A percentile compares a stretch with the other conserved stretches of the same genome.
phyloP scores from a whole-genome alignment of 108 stramenopile genomes.

The Nitzschia sp. region DNA sequence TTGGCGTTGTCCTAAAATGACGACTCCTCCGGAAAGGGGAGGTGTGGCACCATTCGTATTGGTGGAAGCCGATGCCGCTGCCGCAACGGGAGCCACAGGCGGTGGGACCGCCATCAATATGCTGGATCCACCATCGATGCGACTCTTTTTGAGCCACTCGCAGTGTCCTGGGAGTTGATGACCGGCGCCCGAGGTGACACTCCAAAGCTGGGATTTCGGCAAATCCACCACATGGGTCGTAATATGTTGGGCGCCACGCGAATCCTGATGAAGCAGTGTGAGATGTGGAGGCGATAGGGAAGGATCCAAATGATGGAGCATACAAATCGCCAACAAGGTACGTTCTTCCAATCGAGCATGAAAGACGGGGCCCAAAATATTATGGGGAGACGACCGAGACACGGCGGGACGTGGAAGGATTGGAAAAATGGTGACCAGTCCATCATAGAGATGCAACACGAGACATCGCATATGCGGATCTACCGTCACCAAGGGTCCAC shows the following conservation, averaged over 20 bases:
- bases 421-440: conserved; percentile 67
- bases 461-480: conserved; percentile 70
- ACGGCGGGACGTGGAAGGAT: conserved; percentile 36
- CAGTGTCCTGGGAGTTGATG: neutral
- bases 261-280: conserved; percentile 77
- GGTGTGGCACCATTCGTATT: neutral
- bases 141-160: conserved; percentile 47
- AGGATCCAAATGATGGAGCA: conserved; percentile 51
- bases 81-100: conserved; percentile 19
- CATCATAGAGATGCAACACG: conserved; percentile 76
- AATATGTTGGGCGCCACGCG: conserved; percentile 68
- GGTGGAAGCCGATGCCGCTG: conserved; percentile 24
- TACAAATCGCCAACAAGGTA: conserved; percentile 55
- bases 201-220: conserved; percentile 43
- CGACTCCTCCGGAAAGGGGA: conserved; percentile 54
- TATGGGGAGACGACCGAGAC: neutral
- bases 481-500: conserved; percentile 62
- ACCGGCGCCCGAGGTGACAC: conserved; percentile 20
- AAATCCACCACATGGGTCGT: conserved; percentile 61
- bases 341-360: conserved; percentile 79
- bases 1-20: conserved; percentile 79
- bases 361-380: conserved; percentile 55
- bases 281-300: conserved; percentile 56
- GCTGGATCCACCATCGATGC: conserved; percentile 73
- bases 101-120: conserved; percentile 71